Evolutionary conservation across 495 filamentous ascomycete species (phyloP), one percentile per base, ranked within the genome.

Genomic region (Lasiosphaeriaceae sp.): DNA sequence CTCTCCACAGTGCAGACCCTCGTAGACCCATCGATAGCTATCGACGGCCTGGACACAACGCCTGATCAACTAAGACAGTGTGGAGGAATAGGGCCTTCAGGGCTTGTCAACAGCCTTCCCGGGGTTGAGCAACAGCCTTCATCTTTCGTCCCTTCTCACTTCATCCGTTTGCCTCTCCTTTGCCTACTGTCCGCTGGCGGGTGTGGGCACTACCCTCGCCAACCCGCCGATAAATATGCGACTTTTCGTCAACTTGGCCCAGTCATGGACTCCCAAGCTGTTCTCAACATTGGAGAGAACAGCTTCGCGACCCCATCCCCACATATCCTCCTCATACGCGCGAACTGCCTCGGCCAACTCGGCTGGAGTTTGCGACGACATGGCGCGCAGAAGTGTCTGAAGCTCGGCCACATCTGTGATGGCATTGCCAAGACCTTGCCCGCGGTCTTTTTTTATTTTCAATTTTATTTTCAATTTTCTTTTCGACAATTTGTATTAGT

Each of bases 341-440:
- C 43, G 50, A 1, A 73, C 62, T 1, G 59, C 65, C 8, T 53
- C 55, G 11, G 61, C 58, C 12, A 65, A 59, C 53, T 66, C 64
- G 8, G 43, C 44, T 1, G 51, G 35, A 1, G 60, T 66, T 2
- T 64, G 57, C 19, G 48, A 41, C 47, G 54, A 59, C 52, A 74
- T 63, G 16, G 56, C 55, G 3, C 61, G 23, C 17, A 74, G 52
- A 11, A 60, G 61, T 11, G 58, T 62, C 9, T 64, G 52, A 11
- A 76, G 55, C 55, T 72, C 64, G 5, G 66, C 64, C 0, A 63
- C 71, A 57, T 81, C 77, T 2, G 70, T 71, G 41, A 81, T 72
- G 19, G 72, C 69, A 52, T 80, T 74, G 26, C 80, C 78, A 12
- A 80, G 61, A 0, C 77, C 79, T 62, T 81, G 79, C 2, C 77